These are phyloP conservation scores for Rhodosorus marinus DNA, from an alignment of 23 red algal genomes.

Conservation along the genomic window DNA sequence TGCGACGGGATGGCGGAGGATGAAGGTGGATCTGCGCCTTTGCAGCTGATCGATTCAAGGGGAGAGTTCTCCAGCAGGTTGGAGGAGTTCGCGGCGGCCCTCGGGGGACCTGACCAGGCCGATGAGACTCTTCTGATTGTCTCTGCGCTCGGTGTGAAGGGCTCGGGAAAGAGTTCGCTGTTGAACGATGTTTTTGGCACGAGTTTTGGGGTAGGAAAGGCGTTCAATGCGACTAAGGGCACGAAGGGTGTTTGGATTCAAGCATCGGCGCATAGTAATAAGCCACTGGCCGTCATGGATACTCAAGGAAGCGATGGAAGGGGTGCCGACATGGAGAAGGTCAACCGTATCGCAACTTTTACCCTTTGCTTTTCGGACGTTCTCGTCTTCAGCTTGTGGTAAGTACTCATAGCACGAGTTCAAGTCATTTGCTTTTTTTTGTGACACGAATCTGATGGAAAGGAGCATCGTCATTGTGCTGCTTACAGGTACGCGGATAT, in stretches of 20 bases:
- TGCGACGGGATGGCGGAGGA: not conserved
- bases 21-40: not conserved
- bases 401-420: no score
- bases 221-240: no score
- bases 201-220: constrained; percentile 9
- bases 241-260: no score
- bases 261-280: not conserved
- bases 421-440: no score
- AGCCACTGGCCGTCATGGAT: constrained; percentile 8
- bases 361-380: constrained; percentile 49
- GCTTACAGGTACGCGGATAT: no score
- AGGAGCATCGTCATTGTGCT: no score
- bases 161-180: constrained; percentile 31
- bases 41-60: not conserved
- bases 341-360: constrained; percentile 50
- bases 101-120: constrained; percentile 9
- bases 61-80: constrained; percentile 3
- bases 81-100: constrained; percentile 18
- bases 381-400: constrained; percentile 68
- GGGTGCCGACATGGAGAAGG: constrained; percentile 21
- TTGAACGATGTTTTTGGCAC: constrained; percentile 24
- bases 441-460: no score
- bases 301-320: constrained; percentile 40
- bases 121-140: constrained; percentile 26
- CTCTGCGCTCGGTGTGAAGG: constrained; percentile 18